Conservation (phyloP, 495 filamentous ascomycete species). For the Entonaema liquescens region DNA sequence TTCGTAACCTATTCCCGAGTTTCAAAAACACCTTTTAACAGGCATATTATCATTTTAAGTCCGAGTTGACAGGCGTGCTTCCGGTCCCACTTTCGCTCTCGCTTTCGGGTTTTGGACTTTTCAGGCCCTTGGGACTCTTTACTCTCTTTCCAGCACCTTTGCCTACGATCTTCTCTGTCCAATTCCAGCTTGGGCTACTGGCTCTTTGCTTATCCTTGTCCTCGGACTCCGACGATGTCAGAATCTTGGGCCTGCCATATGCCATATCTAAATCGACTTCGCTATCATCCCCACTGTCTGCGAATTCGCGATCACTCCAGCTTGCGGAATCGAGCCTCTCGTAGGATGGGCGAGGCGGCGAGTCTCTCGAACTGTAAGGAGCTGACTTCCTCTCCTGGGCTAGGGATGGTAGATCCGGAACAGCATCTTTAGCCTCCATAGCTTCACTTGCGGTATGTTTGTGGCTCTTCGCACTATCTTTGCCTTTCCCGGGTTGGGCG, state of each 20-base stretch:
- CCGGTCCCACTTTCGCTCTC: slow-evolving; percentile 1
- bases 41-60: background rate
- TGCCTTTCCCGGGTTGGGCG: slow-evolving; percentile 7
- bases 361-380: slow-evolving; percentile 40
- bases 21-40: background rate
- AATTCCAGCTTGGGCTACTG: slow-evolving; percentile 57
- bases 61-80: background rate
- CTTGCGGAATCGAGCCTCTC: slow-evolving; percentile 53
- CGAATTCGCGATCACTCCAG: slow-evolving; percentile 65
- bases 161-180: slow-evolving; percentile 66
- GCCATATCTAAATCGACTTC: slow-evolving; percentile 49
- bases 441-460: slow-evolving; percentile 50
- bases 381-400: slow-evolving; percentile 31
- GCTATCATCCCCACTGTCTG: slow-evolving; percentile 60
- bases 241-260: slow-evolving; percentile 27
- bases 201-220: slow-evolving; percentile 27
- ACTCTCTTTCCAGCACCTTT: slow-evolving; percentile 48
- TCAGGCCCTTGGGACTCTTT: slow-evolving; percentile 10
- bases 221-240: background rate
- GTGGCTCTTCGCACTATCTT: slow-evolving; percentile 16
- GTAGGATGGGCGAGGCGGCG: slow-evolving; percentile 40
- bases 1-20: background rate
- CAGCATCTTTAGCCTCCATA: slow-evolving; percentile 51
- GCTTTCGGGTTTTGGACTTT: background rate
- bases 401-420: slow-evolving; percentile 46